These are phyloP conservation scores for Exophiala alcalophila DNA, from an alignment of 2,329 filamentous ascomycete genomes.

Conservation along the genomic window DNA sequence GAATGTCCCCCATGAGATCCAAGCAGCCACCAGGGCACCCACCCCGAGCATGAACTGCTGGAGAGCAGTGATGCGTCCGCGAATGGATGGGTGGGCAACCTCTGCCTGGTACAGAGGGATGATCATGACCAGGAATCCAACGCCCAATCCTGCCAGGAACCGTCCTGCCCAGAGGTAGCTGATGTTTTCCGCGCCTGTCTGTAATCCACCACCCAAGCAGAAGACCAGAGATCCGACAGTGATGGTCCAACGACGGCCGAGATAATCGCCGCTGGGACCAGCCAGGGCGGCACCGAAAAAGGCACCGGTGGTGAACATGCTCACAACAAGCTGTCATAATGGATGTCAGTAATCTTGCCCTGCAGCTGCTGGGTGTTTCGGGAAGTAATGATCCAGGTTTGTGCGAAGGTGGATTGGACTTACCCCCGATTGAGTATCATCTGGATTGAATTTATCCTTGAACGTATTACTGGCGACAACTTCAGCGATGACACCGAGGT, in stretches of 20 bases:
- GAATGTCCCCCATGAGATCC: constrained; percentile 67
- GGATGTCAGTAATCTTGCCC: too few relatives aligned
- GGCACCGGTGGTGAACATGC: constrained; percentile 72
- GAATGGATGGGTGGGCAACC: constrained; percentile 72
- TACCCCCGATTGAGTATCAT: constrained; percentile 49
- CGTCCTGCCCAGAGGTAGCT: constrained; percentile 68
- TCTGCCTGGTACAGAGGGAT: constrained; percentile 75
- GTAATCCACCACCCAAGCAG: constrained; percentile 67
- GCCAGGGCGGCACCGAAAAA: constrained; percentile 67
- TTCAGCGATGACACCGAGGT: constrained; percentile 60
- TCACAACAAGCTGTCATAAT: constrained; percentile 74
- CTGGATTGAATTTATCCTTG: constrained; percentile 32
- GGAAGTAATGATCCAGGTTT: too few relatives aligned
- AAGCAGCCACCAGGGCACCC: constrained; percentile 67
- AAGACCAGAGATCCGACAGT: constrained; percentile 69
- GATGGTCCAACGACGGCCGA: constrained; percentile 71
- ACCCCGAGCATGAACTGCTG: constrained; percentile 83
- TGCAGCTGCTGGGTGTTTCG: too few relatives aligned
- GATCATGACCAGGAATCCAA: constrained; percentile 62
- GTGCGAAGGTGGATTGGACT: too few relatives aligned
- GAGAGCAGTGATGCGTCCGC: constrained; percentile 69
- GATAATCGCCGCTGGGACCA: constrained; percentile 60
- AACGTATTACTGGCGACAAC: constrained; percentile 48
- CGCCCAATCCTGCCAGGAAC: constrained; percentile 64
- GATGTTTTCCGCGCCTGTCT: constrained; percentile 63